Conservation (phyloP, 148 eudicot species). For the Rheum nobile region DNA sequence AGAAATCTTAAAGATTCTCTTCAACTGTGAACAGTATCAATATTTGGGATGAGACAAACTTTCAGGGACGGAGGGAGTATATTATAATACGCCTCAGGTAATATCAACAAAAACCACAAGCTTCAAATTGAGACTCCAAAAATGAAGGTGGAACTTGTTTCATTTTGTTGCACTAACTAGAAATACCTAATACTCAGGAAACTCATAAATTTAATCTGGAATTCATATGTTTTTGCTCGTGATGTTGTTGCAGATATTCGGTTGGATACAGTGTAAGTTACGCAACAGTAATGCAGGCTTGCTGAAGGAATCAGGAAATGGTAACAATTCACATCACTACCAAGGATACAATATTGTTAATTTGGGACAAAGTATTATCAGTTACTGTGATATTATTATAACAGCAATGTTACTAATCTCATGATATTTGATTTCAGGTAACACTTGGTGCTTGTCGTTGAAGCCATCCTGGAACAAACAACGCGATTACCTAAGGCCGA, state of each 20-base stretch:
- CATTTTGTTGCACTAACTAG: not conserved
- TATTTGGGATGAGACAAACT: too few species aligned
- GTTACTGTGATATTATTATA: not conserved
- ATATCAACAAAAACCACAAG: not conserved
- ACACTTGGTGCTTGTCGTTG: slow-evolving; percentile 15
- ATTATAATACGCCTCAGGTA: not conserved
- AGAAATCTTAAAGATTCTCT: too few species aligned
- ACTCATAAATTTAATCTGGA: not conserved
- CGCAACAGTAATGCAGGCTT: slow-evolving; percentile 25
- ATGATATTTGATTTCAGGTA: slow-evolving; percentile 30
- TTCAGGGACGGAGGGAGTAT: too few species aligned
- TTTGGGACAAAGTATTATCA: not conserved
- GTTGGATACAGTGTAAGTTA: slow-evolving; percentile 62
- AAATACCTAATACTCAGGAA: not conserved
- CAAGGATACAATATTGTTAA: not conserved
- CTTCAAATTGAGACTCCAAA: not conserved
- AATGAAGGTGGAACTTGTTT: not conserved
- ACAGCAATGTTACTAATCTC: slow-evolving; percentile 2
- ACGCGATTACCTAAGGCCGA: slow-evolving; percentile 18
- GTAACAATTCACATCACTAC: slow-evolving; percentile 22
- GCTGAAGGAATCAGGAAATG: slow-evolving; percentile 28
- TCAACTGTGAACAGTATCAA: too few species aligned
- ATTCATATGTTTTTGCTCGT: slow-evolving; percentile 3
- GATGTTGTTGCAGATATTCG: slow-evolving; percentile 47
- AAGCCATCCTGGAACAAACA: slow-evolving; percentile 27